Evolutionary conservation across 2,329 filamentous ascomycete species (phyloP).

Genomic region (Aureobasidium sp.): DNA sequence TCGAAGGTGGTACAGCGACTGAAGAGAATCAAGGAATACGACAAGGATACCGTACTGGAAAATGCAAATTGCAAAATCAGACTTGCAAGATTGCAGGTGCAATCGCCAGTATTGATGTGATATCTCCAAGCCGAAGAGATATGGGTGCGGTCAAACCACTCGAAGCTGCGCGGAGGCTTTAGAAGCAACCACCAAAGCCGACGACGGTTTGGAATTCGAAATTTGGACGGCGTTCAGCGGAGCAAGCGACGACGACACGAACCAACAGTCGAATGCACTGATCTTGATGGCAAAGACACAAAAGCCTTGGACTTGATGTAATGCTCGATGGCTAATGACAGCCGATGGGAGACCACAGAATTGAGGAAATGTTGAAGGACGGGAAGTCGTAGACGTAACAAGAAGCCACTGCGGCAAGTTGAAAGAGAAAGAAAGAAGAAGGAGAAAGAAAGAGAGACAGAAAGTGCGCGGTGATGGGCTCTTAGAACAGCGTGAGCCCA

Average conservation of each 20-base stretch:
- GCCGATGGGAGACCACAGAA: neutral
- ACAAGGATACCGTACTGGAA: neutral
- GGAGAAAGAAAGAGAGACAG: conserved; percentile 2
- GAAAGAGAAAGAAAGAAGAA: conserved; percentile 10
- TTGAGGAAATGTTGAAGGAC: neutral
- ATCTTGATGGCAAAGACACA: neutral
- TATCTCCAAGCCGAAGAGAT: neutral
- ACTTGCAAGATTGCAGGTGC: neutral
- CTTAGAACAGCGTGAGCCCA: conserved; percentile 15
- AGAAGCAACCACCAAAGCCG: conserved; percentile 9
- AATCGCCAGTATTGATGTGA: neutral
- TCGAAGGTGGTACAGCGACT: neutral
- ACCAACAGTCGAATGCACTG: neutral
- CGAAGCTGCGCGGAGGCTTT: conserved; percentile 5
- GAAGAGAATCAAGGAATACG: neutral
- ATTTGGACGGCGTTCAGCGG: neutral
- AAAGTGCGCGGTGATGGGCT: conserved; percentile 10
- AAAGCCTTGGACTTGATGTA: neutral
- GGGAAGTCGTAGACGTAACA: neutral
- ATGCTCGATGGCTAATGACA: neutral
- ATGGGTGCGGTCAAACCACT: conserved; percentile 4
- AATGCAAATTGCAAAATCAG: neutral
- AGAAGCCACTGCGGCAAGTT: conserved; percentile 2
- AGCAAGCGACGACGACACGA: conserved; percentile 5
- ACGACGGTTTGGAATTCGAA: conserved; percentile 9